These are phyloP conservation scores for Pythium inflatum DNA, from an alignment of 352 stramenopile species.

Conservation along the genomic window DNA sequence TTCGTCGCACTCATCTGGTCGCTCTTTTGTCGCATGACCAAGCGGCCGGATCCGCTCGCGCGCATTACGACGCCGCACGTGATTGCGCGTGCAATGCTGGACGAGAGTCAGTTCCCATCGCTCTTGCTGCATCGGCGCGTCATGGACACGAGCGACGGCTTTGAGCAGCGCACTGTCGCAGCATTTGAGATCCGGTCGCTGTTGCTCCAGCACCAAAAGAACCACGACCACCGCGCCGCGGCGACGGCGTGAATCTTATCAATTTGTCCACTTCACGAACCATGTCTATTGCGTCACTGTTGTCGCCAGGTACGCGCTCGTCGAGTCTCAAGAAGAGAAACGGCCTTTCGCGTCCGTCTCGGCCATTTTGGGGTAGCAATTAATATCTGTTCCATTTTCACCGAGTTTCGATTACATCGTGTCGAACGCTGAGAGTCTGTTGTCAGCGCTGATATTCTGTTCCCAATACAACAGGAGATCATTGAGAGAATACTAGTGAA, in stretches of 20 bases:
- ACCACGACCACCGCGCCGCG: background rate
- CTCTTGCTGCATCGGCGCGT: background rate
- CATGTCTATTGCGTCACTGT: too few species aligned
- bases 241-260: background rate
- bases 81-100: slow-evolving; percentile 16
- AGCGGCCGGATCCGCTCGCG: background rate
- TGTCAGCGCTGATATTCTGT: too few species aligned
- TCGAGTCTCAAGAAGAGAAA: too few species aligned
- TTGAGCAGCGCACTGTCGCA: background rate
- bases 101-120: slow-evolving; percentile 3
- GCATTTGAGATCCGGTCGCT: background rate
- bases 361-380: too few species aligned
- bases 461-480: too few species aligned
- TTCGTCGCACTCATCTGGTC: background rate
- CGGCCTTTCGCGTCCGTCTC: too few species aligned
- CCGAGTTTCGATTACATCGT: too few species aligned
- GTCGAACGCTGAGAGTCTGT: too few species aligned
- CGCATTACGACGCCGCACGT: slow-evolving; percentile 4
- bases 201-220: background rate
- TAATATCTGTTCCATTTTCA: too few species aligned
- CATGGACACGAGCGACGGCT: background rate
- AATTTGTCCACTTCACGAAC: too few species aligned
- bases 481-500: too few species aligned
- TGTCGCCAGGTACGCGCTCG: too few species aligned
- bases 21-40: background rate